Percentiles rank a stretch among this genome's conserved stretches.
phyloP scores from a whole-genome alignment of 306 rosid species.

The Rosa persica region DNA sequence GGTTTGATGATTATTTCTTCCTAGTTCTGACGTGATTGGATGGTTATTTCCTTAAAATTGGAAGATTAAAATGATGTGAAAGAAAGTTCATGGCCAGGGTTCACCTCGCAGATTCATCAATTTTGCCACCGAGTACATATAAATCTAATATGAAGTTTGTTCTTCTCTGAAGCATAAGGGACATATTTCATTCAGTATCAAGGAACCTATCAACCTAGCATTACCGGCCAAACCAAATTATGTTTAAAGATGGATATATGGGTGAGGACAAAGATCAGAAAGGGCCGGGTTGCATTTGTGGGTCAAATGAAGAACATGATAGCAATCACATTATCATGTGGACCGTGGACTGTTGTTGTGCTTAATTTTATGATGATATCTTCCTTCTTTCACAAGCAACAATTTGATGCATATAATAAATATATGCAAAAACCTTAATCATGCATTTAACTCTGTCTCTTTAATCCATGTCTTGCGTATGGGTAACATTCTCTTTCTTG shows the following conservation, averaged over 20 bases:
- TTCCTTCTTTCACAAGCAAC: conserved; percentile 38
- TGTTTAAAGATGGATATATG: not conserved
- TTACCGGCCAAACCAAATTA: not conserved
- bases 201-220: not conserved
- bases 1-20: not conserved
- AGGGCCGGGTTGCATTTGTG: not conserved
- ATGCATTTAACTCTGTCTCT: not conserved
- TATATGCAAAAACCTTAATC: conserved; percentile 14
- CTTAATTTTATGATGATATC: conserved; percentile 19
- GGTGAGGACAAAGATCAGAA: conserved; percentile 25
- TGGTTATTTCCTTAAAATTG: not conserved
- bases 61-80: no score
- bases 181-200: not conserved
- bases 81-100: no score
- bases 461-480: conserved; percentile 10
- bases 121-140: no score
- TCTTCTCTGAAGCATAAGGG: not conserved
- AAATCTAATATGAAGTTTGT: not conserved
- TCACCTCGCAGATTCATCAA: not conserved
- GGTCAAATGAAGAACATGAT: conserved; percentile 29
- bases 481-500: not conserved
- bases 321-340: conserved; percentile 33
- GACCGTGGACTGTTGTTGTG: not conserved
- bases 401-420: conserved; percentile 9
- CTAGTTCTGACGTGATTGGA: not conserved